Base-by-base conservation (phyloP, 345 rosid species). In the Cardamine chenopodiifolia region DNA sequence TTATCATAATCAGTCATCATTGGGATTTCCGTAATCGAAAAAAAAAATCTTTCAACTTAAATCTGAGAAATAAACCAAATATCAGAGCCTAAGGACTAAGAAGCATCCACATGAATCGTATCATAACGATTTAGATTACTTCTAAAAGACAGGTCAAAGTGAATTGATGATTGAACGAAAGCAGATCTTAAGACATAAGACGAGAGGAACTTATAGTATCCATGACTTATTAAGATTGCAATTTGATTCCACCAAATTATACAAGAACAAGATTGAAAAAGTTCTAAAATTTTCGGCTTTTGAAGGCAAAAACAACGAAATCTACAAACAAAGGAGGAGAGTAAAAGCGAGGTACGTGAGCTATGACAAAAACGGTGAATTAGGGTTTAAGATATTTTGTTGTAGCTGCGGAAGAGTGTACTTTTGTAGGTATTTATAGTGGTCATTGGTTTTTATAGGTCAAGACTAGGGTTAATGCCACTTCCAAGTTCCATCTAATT, bases 1-100 rank as follows among this genome's bases (percentile, higher is more conserved):
- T 44, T 8, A 29, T 70, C 23, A 42, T 20, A 57, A 56, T 29
- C 2, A 69, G 44, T 70, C 74, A 70, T 70, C 74, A 70, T 22
- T 14, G 66, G 47, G 74, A 70, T 70, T 45, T 58, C 15, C 29
- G 1, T 25, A 57, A 31, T 20, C n/a, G 15, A 57, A 14, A 26
- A 28, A 29, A 14, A 56, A 20, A 28, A 26, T 22, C n/a, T 40
- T 13, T 19, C 15, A 42, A n/a, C 63, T 13, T 18, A 17, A 26
- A 11, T 26, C n/a, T 2, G 62, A 26, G 14, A 54, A 39, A 15
- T 14, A 14, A 15, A 42, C 8, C 8, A 15, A 42, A 15, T 28
- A 13, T 40, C 40, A 54, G 39, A 68, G 40, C 19, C 14, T 19
- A 40, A 11, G 13, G 2, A 55, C 9, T 28, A 56, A 42, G 10